These are phyloP conservation scores for Saksenaea vasiformis DNA, from an alignment of 371 early-diverging fungal genomes.

Conservation along the genomic window DNA sequence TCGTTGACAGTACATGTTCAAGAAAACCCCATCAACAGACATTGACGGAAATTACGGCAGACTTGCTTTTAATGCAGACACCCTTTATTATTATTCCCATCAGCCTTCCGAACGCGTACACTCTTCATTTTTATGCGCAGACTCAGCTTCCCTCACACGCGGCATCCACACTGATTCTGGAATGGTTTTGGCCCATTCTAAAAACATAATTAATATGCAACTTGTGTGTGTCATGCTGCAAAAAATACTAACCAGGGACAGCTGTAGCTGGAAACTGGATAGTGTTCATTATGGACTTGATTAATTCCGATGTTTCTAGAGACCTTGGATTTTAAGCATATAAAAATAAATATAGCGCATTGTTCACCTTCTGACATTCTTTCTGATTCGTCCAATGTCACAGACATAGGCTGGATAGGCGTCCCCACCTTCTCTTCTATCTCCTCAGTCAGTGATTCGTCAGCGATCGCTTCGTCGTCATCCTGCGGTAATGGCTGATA, in stretches of 20 bases:
- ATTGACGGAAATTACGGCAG: too few relatives aligned
- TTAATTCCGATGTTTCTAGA: slow-evolving; percentile 35
- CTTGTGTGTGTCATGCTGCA: background rate
- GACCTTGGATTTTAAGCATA: background rate
- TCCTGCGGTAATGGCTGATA: slow-evolving; percentile 39
- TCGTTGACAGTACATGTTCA: too few relatives aligned
- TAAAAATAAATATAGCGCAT: background rate
- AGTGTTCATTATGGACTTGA: slow-evolving; percentile 41
- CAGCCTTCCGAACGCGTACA: too few relatives aligned
- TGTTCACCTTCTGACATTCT: slow-evolving; percentile 17
- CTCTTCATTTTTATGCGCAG: too few relatives aligned
- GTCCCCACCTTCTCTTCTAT: slow-evolving; percentile 20
- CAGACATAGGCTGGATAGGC: slow-evolving; percentile 11
- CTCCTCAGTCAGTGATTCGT: slow-evolving; percentile 2
- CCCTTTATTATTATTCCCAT: too few relatives aligned
- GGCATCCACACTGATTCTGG: slow-evolving; percentile 47
- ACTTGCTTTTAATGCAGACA: too few relatives aligned
- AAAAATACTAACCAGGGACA: slow-evolving; percentile 31
- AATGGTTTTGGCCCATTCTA: slow-evolving; percentile 43
- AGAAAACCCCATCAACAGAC: too few relatives aligned
- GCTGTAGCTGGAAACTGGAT: slow-evolving; percentile 32
- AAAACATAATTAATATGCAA: slow-evolving; percentile 7
- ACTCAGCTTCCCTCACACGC: background rate
- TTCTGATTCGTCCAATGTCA: slow-evolving; percentile 18
- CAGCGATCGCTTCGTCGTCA: slow-evolving; percentile 21